Conservation (phyloP, 148 eudicot species). For the Heliamphora exappendiculata region DNA sequence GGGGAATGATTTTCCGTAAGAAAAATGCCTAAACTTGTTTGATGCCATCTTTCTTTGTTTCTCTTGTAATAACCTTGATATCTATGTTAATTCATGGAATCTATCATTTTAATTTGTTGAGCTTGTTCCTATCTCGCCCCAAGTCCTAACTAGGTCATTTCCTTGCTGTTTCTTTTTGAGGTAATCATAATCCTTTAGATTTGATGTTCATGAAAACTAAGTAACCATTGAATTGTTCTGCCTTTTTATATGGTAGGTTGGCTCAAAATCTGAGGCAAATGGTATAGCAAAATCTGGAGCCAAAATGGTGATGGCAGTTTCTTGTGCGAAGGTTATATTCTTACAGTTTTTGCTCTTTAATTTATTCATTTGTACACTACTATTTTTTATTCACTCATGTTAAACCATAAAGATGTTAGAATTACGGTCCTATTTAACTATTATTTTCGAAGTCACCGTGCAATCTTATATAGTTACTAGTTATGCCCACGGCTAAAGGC, state of each 20-base stretch:
- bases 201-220: background rate
- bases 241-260: conserved; percentile 50
- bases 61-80: background rate
- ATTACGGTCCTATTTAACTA: background rate
- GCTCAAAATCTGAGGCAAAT: conserved; percentile 90
- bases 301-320: conserved; percentile 99
- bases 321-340: conserved; percentile 82
- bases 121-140: background rate
- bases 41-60: background rate
- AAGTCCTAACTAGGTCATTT: background rate
- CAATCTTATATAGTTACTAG: background rate
- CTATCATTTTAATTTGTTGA: background rate
- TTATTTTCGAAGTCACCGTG: background rate
- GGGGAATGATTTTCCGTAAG: background rate
- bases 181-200: background rate
- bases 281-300: conserved; percentile 99
- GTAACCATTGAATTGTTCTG: background rate
- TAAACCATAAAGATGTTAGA: background rate
- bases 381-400: background rate
- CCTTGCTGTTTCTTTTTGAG: background rate
- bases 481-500: too few species aligned
- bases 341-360: background rate
- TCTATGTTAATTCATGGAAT: background rate
- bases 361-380: background rate
- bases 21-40: background rate